Percentiles rank a stretch among this genome's conserved stretches.
Conservation (phyloP, 768 basidiomycete genomes). For the Hysterangium stoloniferum region DNA sequence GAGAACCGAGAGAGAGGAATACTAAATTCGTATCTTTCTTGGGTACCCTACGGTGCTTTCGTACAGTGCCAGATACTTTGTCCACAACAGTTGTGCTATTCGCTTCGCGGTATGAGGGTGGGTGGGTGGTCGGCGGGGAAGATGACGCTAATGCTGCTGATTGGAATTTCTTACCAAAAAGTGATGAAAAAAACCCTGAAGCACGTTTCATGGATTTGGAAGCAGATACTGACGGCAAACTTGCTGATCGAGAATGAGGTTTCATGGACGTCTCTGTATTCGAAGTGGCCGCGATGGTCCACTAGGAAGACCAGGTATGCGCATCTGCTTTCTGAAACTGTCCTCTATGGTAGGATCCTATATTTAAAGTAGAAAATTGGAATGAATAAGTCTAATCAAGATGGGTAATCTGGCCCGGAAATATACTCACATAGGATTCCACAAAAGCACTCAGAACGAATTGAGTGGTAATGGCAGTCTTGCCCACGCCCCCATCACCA, state of each 20-base stretch:
- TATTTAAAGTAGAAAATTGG: neutral
- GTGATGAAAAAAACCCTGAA: neutral
- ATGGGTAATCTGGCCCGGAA: no score
- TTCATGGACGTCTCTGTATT: no score
- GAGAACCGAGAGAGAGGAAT: neutral
- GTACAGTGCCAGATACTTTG: neutral
- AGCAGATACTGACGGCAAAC: neutral
- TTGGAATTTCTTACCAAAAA: neutral
- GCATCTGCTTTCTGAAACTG: constrained; percentile 1
- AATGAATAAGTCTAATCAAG: neutral
- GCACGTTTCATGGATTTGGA: neutral
- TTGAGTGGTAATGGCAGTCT: neutral
- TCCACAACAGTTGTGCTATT: neutral
- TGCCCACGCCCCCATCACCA: constrained; percentile 7
- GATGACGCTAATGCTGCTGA: neutral
- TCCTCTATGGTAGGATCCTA: constrained; percentile 11
- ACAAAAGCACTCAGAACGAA: constrained; percentile 1
- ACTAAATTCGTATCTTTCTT: constrained; percentile 5
- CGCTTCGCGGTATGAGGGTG: neutral
- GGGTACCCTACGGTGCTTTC: constrained; percentile 2
- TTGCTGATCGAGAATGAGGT: neutral
- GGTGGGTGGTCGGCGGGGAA: neutral
- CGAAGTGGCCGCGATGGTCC: no score
- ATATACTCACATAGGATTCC: constrained; percentile 6
- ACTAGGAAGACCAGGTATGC: neutral